Base-by-base conservation (phyloP, 352 stramenopile species). In the Pythium sukuiense region DNA sequence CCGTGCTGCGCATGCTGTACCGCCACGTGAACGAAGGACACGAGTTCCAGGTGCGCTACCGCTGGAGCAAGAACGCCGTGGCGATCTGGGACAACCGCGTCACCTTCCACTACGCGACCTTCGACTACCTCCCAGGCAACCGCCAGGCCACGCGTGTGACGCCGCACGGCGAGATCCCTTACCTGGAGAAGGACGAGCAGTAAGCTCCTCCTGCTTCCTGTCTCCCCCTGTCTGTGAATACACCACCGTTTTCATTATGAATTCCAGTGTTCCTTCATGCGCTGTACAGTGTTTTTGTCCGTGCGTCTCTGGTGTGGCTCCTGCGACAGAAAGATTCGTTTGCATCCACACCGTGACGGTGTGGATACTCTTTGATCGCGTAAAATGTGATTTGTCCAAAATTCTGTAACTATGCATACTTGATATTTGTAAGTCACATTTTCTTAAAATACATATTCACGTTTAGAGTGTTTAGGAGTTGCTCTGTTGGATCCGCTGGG, bases 31-130 rank as follows among this genome's bases (percentile, higher is more conserved):
- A 59, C 20, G 49, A 70, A 46, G 71, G 71, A 12, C 71, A 77
- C 63, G 71, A 77, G 60, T 78, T 73, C 58, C 72, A 79, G 46
- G 69, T 79, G 37, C 72, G 72, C 41, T 79, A 69, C 69, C 72
- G 46, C 55, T 74, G 61, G 69, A 61, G 56, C 39, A 72, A 76
- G 60, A 65, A 79, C 46, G 59, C 69, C 0, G 61, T 79, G 12
- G 72, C 65, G 18, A 55, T 79, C 39, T 79, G 72, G 72, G 69
- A 78, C 59, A 79, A 79, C 65, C 69, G 72, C 48, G 27, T 63
- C 2, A 76, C 73, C 26, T 66, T 49, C 48, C 73, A 80, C 67
- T 70, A 59, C 27, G 73, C 63, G 29, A 80, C 73, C 0, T 80
- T 80, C 26, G 73, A 80, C 55, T 77, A 76, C 48, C 58, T 80